Percentiles rank a stretch among this genome's conserved stretches.
Conservation (phyloP, 1,284 basidiomycete species). For the Sporisorium sorghi region DNA sequence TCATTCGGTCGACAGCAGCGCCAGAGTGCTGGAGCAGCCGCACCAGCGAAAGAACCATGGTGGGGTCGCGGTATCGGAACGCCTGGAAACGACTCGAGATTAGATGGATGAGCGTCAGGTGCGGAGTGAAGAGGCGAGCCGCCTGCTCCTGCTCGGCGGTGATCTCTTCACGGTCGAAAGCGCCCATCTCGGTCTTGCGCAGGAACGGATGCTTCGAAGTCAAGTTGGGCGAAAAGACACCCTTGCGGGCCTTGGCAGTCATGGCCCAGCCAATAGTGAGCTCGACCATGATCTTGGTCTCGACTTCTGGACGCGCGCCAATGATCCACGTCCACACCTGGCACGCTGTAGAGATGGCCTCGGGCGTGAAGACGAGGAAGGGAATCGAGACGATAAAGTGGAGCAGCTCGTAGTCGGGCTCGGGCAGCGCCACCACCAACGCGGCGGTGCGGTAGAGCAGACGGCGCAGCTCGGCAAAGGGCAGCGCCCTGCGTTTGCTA, state of each 20-base stretch:
- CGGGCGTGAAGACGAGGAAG: slow-evolving; percentile 87
- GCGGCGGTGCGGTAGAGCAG: slow-evolving; percentile 87
- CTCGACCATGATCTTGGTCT: slow-evolving; percentile 84
- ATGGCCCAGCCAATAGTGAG: slow-evolving; percentile 87
- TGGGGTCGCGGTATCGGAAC: slow-evolving; percentile 85
- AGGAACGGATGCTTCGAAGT: slow-evolving; percentile 84
- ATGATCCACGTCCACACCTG: slow-evolving; percentile 98
- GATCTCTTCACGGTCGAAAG: slow-evolving; percentile 86
- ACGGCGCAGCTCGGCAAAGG: slow-evolving; percentile 79
- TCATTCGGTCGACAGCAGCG: slow-evolving; percentile 70
- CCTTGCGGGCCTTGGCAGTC: slow-evolving; percentile 79
- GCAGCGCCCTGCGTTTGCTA: slow-evolving; percentile 17
- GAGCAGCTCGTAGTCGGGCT: slow-evolving; percentile 84
- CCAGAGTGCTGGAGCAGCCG: slow-evolving; percentile 78
- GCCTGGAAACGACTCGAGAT: slow-evolving; percentile 93
- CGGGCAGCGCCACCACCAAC: slow-evolving; percentile 53
- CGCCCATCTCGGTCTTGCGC: slow-evolving; percentile 86
- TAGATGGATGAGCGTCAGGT: slow-evolving; percentile 86
- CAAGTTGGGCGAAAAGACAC: slow-evolving; percentile 70
- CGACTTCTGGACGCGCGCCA: slow-evolving; percentile 81
- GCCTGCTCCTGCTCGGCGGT: slow-evolving; percentile 80
- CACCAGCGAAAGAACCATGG: slow-evolving; percentile 86
- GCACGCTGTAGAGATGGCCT: slow-evolving; percentile 85
- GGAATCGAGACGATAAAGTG: slow-evolving; percentile 89
- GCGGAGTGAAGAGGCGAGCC: slow-evolving; percentile 78